Percentiles rank a stretch among this genome's conserved stretches.
Conservation (phyloP, 1,284 basidiomycete genomes). For the Rhizoctonia solani region DNA sequence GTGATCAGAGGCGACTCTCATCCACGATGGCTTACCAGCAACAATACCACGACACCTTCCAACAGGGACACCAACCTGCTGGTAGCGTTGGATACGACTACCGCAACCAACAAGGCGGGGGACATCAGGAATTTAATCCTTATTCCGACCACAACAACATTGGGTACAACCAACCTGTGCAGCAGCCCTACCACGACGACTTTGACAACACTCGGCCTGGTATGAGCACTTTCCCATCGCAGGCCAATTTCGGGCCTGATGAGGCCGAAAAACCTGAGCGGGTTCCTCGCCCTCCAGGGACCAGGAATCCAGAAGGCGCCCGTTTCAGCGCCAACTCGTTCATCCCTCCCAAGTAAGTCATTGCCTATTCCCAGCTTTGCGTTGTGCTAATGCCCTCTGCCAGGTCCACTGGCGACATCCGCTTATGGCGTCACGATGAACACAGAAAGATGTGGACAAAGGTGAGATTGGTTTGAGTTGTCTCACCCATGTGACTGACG, state of each 20-base stretch:
- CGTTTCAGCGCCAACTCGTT: slow-evolving; percentile 17
- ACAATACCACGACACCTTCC: slow-evolving; percentile 3
- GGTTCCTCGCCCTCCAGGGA: neutral
- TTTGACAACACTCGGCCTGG: slow-evolving; percentile 26
- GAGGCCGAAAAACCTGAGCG: slow-evolving; percentile 17
- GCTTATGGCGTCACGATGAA: slow-evolving; percentile 39
- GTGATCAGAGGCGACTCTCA: slow-evolving; percentile 10
- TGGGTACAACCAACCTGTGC: slow-evolving; percentile 9
- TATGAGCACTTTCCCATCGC: slow-evolving; percentile 22
- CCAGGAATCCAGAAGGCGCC: slow-evolving; percentile 1
- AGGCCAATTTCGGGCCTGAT: slow-evolving; percentile 2
- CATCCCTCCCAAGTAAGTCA: slow-evolving; percentile 24
- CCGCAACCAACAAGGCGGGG: neutral
- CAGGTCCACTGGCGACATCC: slow-evolving; percentile 38
- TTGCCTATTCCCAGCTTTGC: neutral
- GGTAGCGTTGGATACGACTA: slow-evolving; percentile 33
- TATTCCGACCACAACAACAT: slow-evolving; percentile 21
- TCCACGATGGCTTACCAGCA: slow-evolving; percentile 32
- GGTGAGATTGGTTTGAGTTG: slow-evolving; percentile 16
- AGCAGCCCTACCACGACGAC: slow-evolving; percentile 16
- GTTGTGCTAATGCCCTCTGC: neutral
- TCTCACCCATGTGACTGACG: neutral
- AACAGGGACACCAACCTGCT: slow-evolving; percentile 31
- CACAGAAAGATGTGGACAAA: slow-evolving; percentile 40
- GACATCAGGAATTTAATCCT: slow-evolving; percentile 22